Percentiles rank a stretch among this genome's conserved stretches.
These are phyloP conservation scores for Suhomyces kilbournensis DNA, from an alignment of 805 yeast genomes.

Conservation along the genomic window DNA sequence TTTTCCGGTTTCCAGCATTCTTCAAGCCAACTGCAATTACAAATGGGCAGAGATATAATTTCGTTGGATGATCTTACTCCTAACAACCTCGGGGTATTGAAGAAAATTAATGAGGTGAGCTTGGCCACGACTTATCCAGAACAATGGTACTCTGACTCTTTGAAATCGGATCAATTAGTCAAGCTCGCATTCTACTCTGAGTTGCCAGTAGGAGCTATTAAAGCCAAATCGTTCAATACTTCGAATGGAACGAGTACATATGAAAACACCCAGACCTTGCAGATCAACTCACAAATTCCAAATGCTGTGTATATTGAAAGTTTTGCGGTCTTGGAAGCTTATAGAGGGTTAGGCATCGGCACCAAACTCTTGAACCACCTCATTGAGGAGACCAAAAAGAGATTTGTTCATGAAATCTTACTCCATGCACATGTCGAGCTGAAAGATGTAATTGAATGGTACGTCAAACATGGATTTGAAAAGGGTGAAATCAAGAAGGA, in stretches of 20 bases:
- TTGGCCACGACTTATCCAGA: conserved; percentile 54
- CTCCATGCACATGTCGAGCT: conserved; percentile 52
- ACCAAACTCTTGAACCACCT: conserved; percentile 53
- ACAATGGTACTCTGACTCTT: conserved; percentile 49
- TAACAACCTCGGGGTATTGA: conserved; percentile 59
- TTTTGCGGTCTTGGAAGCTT: conserved; percentile 64
- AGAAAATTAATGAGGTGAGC: conserved; percentile 50
- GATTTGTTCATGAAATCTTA: conserved; percentile 51
- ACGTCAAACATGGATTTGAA: conserved; percentile 47
- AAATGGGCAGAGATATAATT: conserved; percentile 42
- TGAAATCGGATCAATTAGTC: conserved; percentile 48
- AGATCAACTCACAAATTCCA: conserved; percentile 34
- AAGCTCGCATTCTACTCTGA: conserved; percentile 68
- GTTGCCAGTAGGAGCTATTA: conserved; percentile 76
- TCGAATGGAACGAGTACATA: conserved; percentile 33
- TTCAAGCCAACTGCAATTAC: not conserved
- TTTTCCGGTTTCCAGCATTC: not conserved
- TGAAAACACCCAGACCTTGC: conserved; percentile 20
- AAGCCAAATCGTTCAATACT: conserved; percentile 50
- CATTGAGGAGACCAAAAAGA: conserved; percentile 51
- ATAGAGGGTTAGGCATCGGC: conserved; percentile 63
- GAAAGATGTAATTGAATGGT: conserved; percentile 48
- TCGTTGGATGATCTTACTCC: conserved; percentile 57
- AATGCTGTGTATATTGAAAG: conserved; percentile 62
- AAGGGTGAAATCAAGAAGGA: conserved; percentile 35